Evolutionary conservation across 2,329 filamentous ascomycete species (phyloP), one percentile per base, ranked within the genome.

Genomic region (Parastagonospora nodorum): DNA sequence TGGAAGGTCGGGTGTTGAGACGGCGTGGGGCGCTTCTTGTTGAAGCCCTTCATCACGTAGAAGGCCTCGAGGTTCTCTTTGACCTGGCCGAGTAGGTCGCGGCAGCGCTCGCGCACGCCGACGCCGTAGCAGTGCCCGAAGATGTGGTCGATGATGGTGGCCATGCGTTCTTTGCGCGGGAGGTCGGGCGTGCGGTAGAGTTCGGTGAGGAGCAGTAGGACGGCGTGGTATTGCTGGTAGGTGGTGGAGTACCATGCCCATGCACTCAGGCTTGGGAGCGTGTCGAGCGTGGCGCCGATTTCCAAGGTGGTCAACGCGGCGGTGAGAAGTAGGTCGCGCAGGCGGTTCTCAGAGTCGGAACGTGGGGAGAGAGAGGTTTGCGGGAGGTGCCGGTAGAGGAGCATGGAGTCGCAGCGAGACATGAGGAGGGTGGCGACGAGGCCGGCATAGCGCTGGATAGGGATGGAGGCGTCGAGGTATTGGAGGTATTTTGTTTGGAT

Each of bases 51-150:
- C 68, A 73, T 71, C 16, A 71, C 66, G 55, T 72, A 74, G 48
- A 72, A 74, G 2, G 68, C 68, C 40, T 74, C 71, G 28, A 74
- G 63, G 39, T 72, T 73, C n/a, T 72, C 68, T 37, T 74, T 74
- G 3, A 74, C 69, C 1, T 67, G 71, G 61, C 67, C 71, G 10
- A 74, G 58, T 5, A 74, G 58, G 30, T 73, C 70, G 0, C 60
- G 62, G 41, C 71, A 73, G 12, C 71, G 65, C 41, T 74, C 69
- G 15, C 67, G 61, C 1, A 74, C 64, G 30, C 62, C 66, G 42
- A 72, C 60, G 48, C 70, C 71, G 49, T 74, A 74, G 56, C 71
- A 73, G 53, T 74, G 71, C 2, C 71, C 71, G 51, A 74, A 74
- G 27, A 74, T 69, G 48, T 74, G 71, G 55, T 73, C 70, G 51